A percentile compares a stretch with the other conserved stretches of the same genome.
Conservation (phyloP, 2,329 filamentous ascomycete species). For the Furcasterigmium furcatum region DNA sequence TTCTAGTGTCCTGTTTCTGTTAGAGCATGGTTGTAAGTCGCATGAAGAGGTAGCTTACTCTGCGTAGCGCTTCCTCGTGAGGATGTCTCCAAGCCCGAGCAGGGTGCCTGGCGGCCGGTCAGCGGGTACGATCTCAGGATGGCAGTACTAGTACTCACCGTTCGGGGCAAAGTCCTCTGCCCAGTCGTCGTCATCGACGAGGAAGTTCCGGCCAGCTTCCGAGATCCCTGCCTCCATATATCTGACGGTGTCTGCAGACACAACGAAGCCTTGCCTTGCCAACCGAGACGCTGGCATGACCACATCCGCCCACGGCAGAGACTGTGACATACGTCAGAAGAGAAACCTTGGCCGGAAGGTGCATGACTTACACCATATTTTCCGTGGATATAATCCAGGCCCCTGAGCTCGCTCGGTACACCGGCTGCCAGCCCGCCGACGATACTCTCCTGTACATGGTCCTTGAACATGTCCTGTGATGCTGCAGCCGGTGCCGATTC, state of each 20-base stretch:
- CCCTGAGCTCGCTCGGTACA: constrained; percentile 73
- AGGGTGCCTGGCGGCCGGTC: constrained; percentile 47
- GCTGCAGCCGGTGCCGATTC: constrained; percentile 84
- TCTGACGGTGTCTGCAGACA: constrained; percentile 69
- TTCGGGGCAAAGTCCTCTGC: constrained; percentile 86
- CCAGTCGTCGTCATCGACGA: constrained; percentile 74
- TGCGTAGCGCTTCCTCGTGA: constrained; percentile 79
- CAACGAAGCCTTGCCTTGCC: constrained; percentile 69
- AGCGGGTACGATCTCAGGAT: neutral
- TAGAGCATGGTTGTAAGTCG: neutral
- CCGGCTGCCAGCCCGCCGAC: constrained; percentile 69
- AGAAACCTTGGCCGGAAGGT: too few relatives aligned
- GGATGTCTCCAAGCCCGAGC: constrained; percentile 68
- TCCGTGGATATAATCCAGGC: constrained; percentile 73
- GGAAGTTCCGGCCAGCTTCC: constrained; percentile 49
- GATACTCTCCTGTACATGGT: constrained; percentile 64
- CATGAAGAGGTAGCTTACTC: constrained; percentile 23
- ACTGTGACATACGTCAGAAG: constrained; percentile 23
- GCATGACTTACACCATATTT: constrained; percentile 62
- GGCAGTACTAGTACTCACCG: constrained; percentile 33
- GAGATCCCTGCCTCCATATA: constrained; percentile 61
- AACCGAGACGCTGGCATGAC: constrained; percentile 71
- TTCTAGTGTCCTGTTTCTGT: constrained; percentile 57
- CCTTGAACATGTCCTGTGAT: constrained; percentile 79
- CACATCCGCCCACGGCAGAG: constrained; percentile 66